These are phyloP conservation scores for Litsea cubeba DNA, from an alignment of 164 flowering plant species.

Conservation along the genomic window DNA sequence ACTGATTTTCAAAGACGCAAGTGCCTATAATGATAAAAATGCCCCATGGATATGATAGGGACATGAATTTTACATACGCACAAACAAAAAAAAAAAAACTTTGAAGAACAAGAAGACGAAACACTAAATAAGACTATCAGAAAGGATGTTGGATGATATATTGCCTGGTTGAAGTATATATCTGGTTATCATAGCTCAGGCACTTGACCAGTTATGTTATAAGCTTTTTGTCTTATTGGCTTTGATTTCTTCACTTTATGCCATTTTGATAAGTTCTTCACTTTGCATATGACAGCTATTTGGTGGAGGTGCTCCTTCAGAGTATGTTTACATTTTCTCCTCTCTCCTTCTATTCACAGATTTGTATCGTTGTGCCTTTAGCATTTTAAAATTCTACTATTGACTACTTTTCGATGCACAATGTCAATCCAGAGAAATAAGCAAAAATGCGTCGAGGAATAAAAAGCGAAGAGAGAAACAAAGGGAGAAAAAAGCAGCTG, in stretches of 20 bases:
- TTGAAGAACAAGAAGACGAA: no score
- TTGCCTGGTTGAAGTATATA: no score
- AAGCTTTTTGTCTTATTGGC: no score
- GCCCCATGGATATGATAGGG: no score
- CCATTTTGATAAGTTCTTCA: slow-evolving; percentile 10
- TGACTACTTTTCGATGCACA: not conserved
- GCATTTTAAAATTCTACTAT: not conserved
- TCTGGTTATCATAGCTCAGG: no score
- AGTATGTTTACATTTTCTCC: slow-evolving; percentile 38
- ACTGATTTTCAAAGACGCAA: no score
- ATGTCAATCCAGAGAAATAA: slow-evolving; percentile 46
- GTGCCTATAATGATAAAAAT: no score
- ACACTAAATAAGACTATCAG: no score
- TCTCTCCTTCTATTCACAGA: not conserved
- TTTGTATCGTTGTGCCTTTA: not conserved
- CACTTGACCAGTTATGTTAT: no score
- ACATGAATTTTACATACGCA: no score
- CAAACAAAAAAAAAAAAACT: no score
- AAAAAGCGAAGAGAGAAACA: slow-evolving; percentile 92
- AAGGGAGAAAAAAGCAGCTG: slow-evolving; percentile 79
- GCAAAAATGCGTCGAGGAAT: slow-evolving; percentile 85
- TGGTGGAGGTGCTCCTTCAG: slow-evolving; percentile 55
- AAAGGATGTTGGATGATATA: no score
- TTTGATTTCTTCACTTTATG: not conserved
- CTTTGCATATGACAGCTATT: slow-evolving; percentile 48